phyloP scores from a whole-genome alignment of 164 flowering plant genomes.

The Chimonanthus praecox region DNA sequence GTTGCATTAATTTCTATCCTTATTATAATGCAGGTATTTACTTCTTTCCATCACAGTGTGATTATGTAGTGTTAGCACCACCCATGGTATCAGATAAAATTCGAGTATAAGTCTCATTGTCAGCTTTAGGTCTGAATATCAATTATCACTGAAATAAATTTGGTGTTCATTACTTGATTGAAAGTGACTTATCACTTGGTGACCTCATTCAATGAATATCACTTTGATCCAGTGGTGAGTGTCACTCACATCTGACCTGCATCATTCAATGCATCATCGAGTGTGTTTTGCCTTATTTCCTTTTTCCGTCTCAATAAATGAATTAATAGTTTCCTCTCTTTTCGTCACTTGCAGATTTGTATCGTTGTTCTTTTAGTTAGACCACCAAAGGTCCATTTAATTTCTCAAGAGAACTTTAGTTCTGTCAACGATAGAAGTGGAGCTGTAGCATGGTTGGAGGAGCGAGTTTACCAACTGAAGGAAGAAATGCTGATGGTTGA shows the following conservation, averaged over 20 bases:
- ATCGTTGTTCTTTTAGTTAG: constrained; percentile 64
- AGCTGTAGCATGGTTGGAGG: constrained; percentile 60
- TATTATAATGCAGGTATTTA: constrained; percentile 75
- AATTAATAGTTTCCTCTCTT: not conserved
- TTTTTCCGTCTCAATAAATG: not conserved
- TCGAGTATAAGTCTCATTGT: no score
- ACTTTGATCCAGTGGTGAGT: no score
- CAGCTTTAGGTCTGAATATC: no score
- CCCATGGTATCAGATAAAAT: no score
- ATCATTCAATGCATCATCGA: no score
- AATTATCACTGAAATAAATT: no score
- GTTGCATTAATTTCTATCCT: constrained; percentile 43
- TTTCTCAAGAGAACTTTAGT: constrained; percentile 40
- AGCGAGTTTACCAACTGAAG: constrained; percentile 58
- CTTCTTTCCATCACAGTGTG: no score
- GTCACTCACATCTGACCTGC: no score
- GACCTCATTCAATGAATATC: no score
- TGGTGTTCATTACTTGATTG: no score
- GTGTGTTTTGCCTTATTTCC: not conserved
- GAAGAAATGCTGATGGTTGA: constrained; percentile 86
- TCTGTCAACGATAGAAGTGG: constrained; percentile 26
- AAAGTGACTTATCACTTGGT: no score
- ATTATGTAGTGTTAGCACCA: no score
- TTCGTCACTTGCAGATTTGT: constrained; percentile 53
- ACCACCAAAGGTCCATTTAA: constrained; percentile 53